A percentile compares a stretch with the other conserved stretches of the same genome.
Conservation (phyloP, 495 filamentous ascomycete genomes). For the Aspergillus baeticus region DNA sequence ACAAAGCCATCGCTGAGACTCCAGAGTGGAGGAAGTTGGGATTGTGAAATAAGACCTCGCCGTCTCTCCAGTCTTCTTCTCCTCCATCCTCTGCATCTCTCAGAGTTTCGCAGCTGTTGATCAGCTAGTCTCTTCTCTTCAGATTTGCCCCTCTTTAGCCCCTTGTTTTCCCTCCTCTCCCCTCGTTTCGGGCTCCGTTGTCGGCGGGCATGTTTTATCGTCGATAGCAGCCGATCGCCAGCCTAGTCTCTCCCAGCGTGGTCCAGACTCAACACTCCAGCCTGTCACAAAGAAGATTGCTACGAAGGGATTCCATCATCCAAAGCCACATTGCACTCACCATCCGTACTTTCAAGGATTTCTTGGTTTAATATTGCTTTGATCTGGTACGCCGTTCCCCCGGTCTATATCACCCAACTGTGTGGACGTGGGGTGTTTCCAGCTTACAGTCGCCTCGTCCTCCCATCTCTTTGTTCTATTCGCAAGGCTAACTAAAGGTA, state of each 20-base stretch:
- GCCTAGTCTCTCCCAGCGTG: constrained; percentile 5
- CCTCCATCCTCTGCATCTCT: not conserved
- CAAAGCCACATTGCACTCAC: not conserved
- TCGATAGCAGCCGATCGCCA: constrained; percentile 8
- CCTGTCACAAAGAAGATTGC: not conserved
- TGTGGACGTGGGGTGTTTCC: not conserved
- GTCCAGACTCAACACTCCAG: constrained; percentile 4
- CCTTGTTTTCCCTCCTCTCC: not conserved
- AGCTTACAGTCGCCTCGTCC: not conserved
- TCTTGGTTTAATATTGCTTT: not conserved
- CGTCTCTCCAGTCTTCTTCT: not conserved
- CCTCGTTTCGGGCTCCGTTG: not conserved
- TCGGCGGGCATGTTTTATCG: constrained; percentile 1
- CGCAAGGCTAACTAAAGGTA: not conserved
- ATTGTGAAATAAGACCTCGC: not conserved
- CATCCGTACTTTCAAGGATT: not conserved
- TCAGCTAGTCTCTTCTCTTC: constrained; percentile 7
- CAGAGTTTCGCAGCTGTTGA: constrained; percentile 3
- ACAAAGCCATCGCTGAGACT: not conserved
- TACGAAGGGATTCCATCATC: not conserved
- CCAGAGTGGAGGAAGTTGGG: constrained; percentile 4
- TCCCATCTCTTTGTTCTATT: constrained; percentile 4
- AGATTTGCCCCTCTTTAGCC: not conserved
- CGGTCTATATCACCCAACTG: not conserved
- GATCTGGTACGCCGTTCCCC: not conserved